Evolutionary conservation across 108 stramenopile genomes (phyloP).

Genomic region (Nitzschia putrida): DNA sequence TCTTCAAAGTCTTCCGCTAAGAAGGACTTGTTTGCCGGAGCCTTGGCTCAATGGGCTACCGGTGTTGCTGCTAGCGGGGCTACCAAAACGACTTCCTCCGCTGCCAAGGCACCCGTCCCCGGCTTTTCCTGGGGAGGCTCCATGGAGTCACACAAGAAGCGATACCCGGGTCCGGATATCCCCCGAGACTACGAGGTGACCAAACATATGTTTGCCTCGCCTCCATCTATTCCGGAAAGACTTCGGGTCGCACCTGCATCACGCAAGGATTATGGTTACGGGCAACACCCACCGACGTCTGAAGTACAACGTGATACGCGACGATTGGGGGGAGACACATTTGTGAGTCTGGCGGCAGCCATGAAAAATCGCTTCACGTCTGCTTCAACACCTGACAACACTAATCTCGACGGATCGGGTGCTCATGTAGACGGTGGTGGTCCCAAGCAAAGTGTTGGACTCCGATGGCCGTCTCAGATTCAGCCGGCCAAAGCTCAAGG

Average conservation of each 20-base stretch:
- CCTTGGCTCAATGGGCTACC: conserved; percentile 33
- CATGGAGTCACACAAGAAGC: conserved; percentile 29
- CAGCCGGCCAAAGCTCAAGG: background rate
- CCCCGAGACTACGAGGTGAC: conserved; percentile 38
- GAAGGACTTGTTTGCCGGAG: conserved; percentile 17
- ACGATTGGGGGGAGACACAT: conserved; percentile 29
- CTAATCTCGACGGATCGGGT: background rate
- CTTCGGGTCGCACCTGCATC: conserved; percentile 5
- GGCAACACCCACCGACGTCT: conserved; percentile 21
- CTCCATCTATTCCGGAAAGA: conserved; percentile 37
- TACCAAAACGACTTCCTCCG: background rate
- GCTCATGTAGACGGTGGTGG: background rate
- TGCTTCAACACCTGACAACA: background rate
- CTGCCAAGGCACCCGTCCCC: conserved; percentile 23
- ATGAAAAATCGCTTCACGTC: conserved; percentile 58
- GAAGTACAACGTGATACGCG: conserved; percentile 13
- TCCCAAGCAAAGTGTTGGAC: conserved; percentile 10
- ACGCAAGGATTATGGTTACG: too few relatives aligned
- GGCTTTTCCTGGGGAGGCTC: conserved; percentile 56
- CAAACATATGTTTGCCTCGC: conserved; percentile 45
- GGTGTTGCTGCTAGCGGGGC: background rate
- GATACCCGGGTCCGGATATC: conserved; percentile 62
- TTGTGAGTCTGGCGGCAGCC: conserved; percentile 40
- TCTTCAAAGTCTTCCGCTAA: background rate
- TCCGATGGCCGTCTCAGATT: conserved; percentile 26